Evolutionary conservation across 805 yeast genomes (phyloP).

Genomic region (Pichia insulana): DNA sequence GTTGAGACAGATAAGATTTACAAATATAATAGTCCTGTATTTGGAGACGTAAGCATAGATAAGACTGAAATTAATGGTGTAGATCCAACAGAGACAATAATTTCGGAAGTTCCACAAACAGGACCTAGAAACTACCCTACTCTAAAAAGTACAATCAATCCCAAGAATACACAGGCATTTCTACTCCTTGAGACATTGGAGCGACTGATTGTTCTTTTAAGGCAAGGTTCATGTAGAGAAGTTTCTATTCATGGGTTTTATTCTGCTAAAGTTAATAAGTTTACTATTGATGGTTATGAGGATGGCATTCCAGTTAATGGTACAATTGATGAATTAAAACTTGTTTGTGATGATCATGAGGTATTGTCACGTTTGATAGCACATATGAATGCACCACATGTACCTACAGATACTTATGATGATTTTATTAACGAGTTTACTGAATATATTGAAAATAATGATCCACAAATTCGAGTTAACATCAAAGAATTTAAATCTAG

Average conservation of each 20-base stretch:
- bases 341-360: background rate
- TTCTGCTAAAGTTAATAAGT: background rate
- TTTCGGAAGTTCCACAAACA: too few species aligned
- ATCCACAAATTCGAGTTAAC: background rate
- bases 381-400: background rate
- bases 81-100: too few species aligned
- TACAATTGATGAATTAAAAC: background rate
- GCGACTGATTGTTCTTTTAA: background rate
- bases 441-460: background rate
- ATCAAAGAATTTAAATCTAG: background rate
- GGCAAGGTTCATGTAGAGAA: background rate
- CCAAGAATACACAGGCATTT: background rate
- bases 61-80: background rate
- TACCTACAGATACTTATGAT: background rate
- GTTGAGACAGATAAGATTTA: background rate
- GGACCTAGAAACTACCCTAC: background rate
- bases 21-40: too few species aligned
- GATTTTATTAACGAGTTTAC: background rate
- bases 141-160: background rate
- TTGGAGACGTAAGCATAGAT: too few species aligned
- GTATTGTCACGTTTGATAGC: background rate
- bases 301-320: background rate
- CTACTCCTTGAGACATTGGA: background rate
- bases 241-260: background rate
- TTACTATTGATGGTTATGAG: too few species aligned